Conservation (phyloP, 805 yeast species). For the Tetrapisispora taiwanensis region DNA sequence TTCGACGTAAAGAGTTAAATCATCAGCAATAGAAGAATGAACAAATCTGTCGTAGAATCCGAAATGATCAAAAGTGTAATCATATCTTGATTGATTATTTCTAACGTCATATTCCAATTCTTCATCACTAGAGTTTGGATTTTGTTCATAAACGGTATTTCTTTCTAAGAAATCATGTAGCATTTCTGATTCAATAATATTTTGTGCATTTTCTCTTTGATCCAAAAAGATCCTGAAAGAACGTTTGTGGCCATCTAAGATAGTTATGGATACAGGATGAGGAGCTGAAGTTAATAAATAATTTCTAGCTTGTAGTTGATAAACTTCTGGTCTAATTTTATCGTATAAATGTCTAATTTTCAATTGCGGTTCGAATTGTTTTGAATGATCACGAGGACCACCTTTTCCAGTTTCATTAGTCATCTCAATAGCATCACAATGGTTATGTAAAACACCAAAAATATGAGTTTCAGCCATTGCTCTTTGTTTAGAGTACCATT, state of each 20-base stretch:
- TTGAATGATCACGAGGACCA: not conserved
- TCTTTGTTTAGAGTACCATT: slow-evolving; percentile 10
- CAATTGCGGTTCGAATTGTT: slow-evolving; percentile 4
- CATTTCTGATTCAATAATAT: slow-evolving; percentile 18
- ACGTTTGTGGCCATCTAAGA: slow-evolving; percentile 13
- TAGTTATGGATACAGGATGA: slow-evolving; percentile 22
- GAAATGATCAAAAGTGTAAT: slow-evolving; percentile 16
- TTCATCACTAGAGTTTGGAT: not conserved
- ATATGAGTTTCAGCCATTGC: slow-evolving; percentile 3
- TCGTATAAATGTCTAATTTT: slow-evolving; percentile 11
- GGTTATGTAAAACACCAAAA: not conserved
- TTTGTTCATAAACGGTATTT: not conserved
- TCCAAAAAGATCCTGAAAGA: slow-evolving; percentile 14
- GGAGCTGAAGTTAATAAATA: slow-evolving; percentile 11
- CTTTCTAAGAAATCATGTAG: slow-evolving; percentile 8
- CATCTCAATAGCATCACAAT: not conserved
- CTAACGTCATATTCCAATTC: not conserved
- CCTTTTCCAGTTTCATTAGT: not conserved
- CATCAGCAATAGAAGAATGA: slow-evolving; percentile 5
- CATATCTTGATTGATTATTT: slow-evolving; percentile 1
- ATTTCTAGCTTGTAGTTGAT: slow-evolving; percentile 23
- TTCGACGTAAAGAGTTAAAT: slow-evolving; percentile 9
- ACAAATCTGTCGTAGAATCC: slow-evolving; percentile 13
- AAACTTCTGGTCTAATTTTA: slow-evolving; percentile 27
- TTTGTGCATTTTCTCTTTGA: slow-evolving; percentile 8